Evolutionary conservation across 495 filamentous ascomycete genomes (phyloP).

Genomic region (Terfezia boudieri): DNA sequence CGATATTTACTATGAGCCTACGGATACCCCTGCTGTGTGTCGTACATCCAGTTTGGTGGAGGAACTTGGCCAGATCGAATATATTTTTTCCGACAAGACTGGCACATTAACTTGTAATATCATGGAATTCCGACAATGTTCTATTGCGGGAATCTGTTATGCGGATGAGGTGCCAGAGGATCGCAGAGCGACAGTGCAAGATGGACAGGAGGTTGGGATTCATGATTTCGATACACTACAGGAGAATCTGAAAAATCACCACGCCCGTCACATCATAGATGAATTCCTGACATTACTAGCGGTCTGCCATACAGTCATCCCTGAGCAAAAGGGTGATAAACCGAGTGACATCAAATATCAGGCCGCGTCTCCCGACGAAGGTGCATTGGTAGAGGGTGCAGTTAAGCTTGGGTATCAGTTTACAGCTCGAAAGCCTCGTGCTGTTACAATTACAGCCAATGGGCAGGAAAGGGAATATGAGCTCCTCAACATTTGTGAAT

Average conservation of each 20-base stretch:
- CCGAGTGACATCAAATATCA: conserved; percentile 81
- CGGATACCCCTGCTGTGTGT: conserved; percentile 86
- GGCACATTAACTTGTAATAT: conserved; percentile 96
- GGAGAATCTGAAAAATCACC: conserved; percentile 51
- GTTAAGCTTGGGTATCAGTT: conserved; percentile 70
- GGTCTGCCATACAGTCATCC: conserved; percentile 95
- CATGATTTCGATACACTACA: conserved; percentile 63
- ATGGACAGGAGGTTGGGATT: conserved; percentile 57
- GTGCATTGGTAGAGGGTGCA: conserved; percentile 84
- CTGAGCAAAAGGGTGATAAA: conserved; percentile 56
- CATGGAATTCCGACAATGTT: conserved; percentile 96
- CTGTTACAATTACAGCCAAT: conserved; percentile 55
- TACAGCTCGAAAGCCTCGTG: conserved; percentile 64
- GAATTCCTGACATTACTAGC: conserved; percentile 75
- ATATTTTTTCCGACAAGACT: conserved; percentile 97
- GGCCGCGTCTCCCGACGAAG: conserved; percentile 92
- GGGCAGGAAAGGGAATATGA: conserved; percentile 65
- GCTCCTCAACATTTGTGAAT: conserved; percentile 86
- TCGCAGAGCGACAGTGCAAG: conserved; percentile 50
- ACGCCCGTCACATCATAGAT: conserved; percentile 47
- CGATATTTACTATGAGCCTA: conserved; percentile 93
- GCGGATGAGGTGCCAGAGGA: conserved; percentile 86
- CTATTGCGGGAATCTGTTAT: conserved; percentile 84
- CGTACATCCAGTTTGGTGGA: conserved; percentile 91
- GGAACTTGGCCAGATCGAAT: conserved; percentile 94